Evolutionary conservation across 345 rosid genomes (phyloP).

Genomic region (Citrus reticulata): DNA sequence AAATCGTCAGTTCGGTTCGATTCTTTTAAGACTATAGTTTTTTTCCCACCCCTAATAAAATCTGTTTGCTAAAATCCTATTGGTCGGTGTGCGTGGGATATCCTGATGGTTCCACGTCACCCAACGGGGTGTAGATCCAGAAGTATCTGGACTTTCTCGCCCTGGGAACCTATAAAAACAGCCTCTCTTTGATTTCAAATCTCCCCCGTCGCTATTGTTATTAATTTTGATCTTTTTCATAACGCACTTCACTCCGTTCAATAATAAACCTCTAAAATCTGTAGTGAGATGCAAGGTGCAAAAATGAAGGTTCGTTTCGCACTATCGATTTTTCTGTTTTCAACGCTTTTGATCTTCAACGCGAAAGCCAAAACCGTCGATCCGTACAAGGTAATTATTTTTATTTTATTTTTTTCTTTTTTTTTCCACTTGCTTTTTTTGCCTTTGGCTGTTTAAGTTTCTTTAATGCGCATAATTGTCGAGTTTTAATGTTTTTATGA

Average conservation of each 20-base stretch:
- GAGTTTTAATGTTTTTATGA: not conserved
- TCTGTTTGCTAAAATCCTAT: conserved; percentile 39
- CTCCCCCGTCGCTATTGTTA: too few relatives aligned
- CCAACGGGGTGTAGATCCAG: conserved; percentile 24
- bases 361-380: conserved; percentile 51
- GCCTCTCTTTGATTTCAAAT: not conserved
- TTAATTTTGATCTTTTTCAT: not conserved
- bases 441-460: not conserved
- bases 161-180: conserved; percentile 35
- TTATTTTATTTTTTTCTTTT: not conserved
- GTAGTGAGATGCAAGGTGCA: not conserved
- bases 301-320: conserved; percentile 32
- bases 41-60: not conserved
- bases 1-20: too few relatives aligned
- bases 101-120: conserved; percentile 51
- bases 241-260: not conserved
- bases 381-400: conserved; percentile 62
- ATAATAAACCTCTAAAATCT: not conserved
- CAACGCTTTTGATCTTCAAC: conserved; percentile 27
- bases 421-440: not conserved
- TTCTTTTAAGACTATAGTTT: too few relatives aligned
- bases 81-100: conserved; percentile 57
- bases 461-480: not conserved
- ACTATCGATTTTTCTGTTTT: conserved; percentile 22
- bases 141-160: conserved; percentile 33